A percentile compares a stretch with the other conserved stretches of the same genome.
phyloP scores from a whole-genome alignment of 2,329 filamentous ascomycete species.

The Rutstroemia sp. region DNA sequence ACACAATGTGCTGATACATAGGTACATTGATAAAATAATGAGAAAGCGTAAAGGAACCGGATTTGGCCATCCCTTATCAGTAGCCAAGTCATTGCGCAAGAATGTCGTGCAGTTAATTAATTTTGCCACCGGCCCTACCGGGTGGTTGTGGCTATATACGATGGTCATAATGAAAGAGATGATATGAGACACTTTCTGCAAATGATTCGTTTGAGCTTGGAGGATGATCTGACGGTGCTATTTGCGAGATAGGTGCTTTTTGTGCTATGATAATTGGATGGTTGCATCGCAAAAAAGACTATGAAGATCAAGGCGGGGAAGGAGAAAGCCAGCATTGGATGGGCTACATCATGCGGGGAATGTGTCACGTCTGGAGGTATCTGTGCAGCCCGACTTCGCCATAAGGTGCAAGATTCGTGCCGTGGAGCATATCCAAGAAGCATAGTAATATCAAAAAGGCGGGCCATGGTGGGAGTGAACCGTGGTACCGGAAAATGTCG shows the following conservation, averaged over 20 bases:
- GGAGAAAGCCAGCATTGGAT: neutral
- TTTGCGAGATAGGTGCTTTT: neutral
- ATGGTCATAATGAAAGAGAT: neutral
- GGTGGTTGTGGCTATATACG: neutral
- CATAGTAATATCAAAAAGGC: neutral
- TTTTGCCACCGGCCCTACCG: neutral
- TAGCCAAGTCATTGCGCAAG: neutral
- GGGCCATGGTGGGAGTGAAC: neutral
- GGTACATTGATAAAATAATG: neutral
- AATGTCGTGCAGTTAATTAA: neutral
- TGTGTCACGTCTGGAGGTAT: neutral
- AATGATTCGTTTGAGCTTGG: neutral
- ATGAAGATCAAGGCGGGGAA: neutral
- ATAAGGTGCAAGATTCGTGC: neutral
- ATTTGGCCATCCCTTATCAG: neutral
- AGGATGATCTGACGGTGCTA: neutral
- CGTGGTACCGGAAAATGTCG: neutral
- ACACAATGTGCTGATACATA: neutral
- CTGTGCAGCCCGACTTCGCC: neutral
- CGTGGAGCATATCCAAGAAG: neutral
- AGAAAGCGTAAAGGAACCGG: neutral
- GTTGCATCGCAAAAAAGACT: neutral
- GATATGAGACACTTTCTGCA: neutral
- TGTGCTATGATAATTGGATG: neutral
- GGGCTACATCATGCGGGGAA: neutral